These are phyloP conservation scores for Botrytis elliptica DNA, from an alignment of 2,329 filamentous ascomycete species.

Conservation along the genomic window DNA sequence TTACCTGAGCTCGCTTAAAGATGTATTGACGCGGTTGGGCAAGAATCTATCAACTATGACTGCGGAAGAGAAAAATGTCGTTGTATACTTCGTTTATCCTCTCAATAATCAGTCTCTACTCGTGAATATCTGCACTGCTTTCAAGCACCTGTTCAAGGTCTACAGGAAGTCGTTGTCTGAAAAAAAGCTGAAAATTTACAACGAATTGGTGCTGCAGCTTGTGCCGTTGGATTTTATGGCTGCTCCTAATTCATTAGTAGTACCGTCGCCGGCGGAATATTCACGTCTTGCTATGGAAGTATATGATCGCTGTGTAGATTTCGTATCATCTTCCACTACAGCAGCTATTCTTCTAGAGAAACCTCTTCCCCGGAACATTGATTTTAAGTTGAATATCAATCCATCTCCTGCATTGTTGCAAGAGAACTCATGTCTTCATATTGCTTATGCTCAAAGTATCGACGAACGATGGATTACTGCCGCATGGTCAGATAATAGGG, in stretches of 20 bases:
- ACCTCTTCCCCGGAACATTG: slow-evolving; percentile 66
- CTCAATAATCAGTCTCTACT: slow-evolving; percentile 60
- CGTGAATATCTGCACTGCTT: slow-evolving; percentile 70
- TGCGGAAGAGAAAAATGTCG: slow-evolving; percentile 55
- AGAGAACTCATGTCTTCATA: slow-evolving; percentile 77
- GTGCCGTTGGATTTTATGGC: slow-evolving; percentile 68
- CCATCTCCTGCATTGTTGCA: slow-evolving; percentile 72
- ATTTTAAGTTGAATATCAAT: slow-evolving; percentile 68
- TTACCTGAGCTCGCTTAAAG: slow-evolving; percentile 34
- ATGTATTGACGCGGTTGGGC: slow-evolving; percentile 34
- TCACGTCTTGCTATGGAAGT: slow-evolving; percentile 67
- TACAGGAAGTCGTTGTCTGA: slow-evolving; percentile 54
- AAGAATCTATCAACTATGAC: slow-evolving; percentile 38
- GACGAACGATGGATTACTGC: slow-evolving; percentile 77
- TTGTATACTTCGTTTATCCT: slow-evolving; percentile 75
- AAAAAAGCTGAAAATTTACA: slow-evolving; percentile 48
- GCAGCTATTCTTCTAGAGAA: slow-evolving; percentile 73
- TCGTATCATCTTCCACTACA: slow-evolving; percentile 57
- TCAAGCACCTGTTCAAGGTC: slow-evolving; percentile 68
- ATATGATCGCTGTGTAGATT: slow-evolving; percentile 70
- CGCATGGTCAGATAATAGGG: slow-evolving; percentile 78
- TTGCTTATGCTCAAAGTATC: slow-evolving; percentile 73
- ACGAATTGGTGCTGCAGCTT: slow-evolving; percentile 75
- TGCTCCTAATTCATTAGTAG: slow-evolving; percentile 59
- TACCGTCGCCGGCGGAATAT: slow-evolving; percentile 61